Percentiles rank a stretch among this genome's conserved stretches.
phyloP scores from a whole-genome alignment of 2,329 filamentous ascomycete genomes.

The Hypoxylon sp. region DNA sequence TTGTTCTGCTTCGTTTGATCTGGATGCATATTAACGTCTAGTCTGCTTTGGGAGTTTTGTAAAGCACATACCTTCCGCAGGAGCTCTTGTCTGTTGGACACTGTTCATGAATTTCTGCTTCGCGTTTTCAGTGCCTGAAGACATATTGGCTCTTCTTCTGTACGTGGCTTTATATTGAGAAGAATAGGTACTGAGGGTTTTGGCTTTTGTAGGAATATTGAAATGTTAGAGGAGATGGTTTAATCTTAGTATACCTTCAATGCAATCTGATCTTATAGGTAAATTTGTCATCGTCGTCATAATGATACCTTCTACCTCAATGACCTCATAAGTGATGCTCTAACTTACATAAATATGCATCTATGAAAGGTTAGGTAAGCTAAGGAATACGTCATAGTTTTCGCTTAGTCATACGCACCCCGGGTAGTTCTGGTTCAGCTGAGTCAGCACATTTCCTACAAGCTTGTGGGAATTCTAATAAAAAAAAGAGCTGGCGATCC shows the following conservation, averaged over 20 bases:
- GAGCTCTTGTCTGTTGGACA: slow-evolving; percentile 35
- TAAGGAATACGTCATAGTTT: background rate
- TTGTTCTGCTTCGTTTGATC: slow-evolving; percentile 24
- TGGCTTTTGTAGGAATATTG: background rate
- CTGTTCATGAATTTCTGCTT: slow-evolving; percentile 43
- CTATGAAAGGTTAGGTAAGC: slow-evolving; percentile 15
- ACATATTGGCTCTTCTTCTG: slow-evolving; percentile 23
- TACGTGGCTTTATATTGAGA: background rate
- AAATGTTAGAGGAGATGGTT: background rate
- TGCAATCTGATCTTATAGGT: background rate
- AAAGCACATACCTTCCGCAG: slow-evolving; percentile 23
- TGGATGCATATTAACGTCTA: slow-evolving; percentile 6
- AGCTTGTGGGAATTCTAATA: slow-evolving; percentile 4
- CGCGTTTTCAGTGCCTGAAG: slow-evolving; percentile 33
- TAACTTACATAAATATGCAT: slow-evolving; percentile 1
- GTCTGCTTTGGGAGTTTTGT: background rate
- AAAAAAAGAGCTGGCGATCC: slow-evolving; percentile 17
- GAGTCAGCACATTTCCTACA: slow-evolving; percentile 25
- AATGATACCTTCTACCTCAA: slow-evolving; percentile 26
- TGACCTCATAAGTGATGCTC: slow-evolving; percentile 30
- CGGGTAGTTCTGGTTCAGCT: background rate
- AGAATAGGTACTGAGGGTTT: background rate
- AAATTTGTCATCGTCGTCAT: slow-evolving; percentile 28
- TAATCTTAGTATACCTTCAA: background rate
- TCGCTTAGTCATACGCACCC: too few species aligned